A percentile compares a stretch with the other conserved stretches of the same genome.
phyloP scores from a whole-genome alignment of 345 rosid genomes.

The Nephelium lappaceum region DNA sequence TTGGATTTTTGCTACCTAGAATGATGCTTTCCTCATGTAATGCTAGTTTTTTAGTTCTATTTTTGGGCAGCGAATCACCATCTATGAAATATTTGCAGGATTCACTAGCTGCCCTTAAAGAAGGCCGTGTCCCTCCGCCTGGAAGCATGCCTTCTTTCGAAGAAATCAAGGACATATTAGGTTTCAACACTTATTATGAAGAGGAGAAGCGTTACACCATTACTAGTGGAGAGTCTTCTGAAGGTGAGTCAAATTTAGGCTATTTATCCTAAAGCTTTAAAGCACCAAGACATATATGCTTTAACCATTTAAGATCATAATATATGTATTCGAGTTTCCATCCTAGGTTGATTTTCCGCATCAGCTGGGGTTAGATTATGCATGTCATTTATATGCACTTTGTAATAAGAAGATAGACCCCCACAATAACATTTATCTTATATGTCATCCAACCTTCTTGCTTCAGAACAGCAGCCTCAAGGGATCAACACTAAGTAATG shows the following conservation, averaged over 20 bases:
- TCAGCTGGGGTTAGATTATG: too few species aligned
- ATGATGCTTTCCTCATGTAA: not conserved
- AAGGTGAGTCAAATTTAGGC: constrained; percentile 49
- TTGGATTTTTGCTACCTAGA: not conserved
- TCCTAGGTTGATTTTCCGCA: too few species aligned
- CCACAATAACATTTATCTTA: too few species aligned
- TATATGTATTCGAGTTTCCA: too few species aligned
- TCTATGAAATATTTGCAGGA: constrained; percentile 51
- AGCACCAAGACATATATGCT: too few species aligned
- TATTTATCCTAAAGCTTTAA: not conserved
- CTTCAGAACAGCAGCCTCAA: too few species aligned
- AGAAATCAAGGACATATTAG: constrained; percentile 77
- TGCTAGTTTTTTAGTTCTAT: not conserved
- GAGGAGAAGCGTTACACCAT: constrained; percentile 73
- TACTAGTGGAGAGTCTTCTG: constrained; percentile 39
- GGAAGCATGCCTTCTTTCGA: constrained; percentile 88
- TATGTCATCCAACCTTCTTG: too few species aligned
- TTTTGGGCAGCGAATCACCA: not conserved
- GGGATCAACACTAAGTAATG: too few species aligned
- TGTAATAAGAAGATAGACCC: too few species aligned
- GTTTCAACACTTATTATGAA: constrained; percentile 70
- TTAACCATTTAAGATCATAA: too few species aligned
- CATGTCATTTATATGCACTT: too few species aligned
- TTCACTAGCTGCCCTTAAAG: constrained; percentile 69
- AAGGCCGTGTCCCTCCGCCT: constrained; percentile 92